phyloP scores from a whole-genome alignment of 192 early-diverging fungal species.

The Coemansia sp. region DNA sequence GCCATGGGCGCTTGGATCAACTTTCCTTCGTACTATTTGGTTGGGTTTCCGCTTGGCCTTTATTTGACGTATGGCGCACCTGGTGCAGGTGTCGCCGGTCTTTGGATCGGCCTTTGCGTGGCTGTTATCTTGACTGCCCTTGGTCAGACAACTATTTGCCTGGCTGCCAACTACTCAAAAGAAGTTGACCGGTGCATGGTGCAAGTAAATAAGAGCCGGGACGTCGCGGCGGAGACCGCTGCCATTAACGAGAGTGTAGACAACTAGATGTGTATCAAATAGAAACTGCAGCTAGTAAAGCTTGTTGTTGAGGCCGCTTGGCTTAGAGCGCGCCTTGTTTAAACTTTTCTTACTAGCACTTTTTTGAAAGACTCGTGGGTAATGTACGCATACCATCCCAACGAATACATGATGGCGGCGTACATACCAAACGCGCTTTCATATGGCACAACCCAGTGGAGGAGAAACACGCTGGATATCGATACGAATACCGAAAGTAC shows the following conservation, averaged over 20 bases:
- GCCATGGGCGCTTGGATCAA: constrained; percentile 56
- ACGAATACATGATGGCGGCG: not conserved
- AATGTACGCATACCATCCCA: not conserved
- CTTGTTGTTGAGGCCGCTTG: not conserved
- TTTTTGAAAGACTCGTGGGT: not conserved
- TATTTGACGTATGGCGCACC: constrained; percentile 52
- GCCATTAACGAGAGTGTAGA: not conserved
- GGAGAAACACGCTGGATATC: not conserved
- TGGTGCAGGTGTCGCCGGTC: constrained; percentile 35
- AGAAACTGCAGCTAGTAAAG: not conserved
- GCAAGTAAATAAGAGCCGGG: constrained; percentile 12
- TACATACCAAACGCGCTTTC: not conserved
- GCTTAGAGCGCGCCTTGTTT: not conserved
- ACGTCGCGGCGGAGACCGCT: not conserved
- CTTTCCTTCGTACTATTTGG: constrained; percentile 56
- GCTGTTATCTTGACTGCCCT: constrained; percentile 34
- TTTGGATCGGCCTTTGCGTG: constrained; percentile 51
- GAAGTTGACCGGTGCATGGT: constrained; percentile 39
- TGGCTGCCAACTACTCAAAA: constrained; percentile 23
- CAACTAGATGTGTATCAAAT: not conserved
- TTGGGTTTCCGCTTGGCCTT: constrained; percentile 59
- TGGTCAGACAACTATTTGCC: constrained; percentile 29
- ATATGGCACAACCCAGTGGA: not conserved
- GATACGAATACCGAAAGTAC: not conserved
- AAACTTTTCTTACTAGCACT: not conserved